Percentiles rank a stretch among this genome's conserved stretches.
Evolutionary conservation across 2,329 filamentous ascomycete species (phyloP).

Genomic region (Aspergillaceae sp.): DNA sequence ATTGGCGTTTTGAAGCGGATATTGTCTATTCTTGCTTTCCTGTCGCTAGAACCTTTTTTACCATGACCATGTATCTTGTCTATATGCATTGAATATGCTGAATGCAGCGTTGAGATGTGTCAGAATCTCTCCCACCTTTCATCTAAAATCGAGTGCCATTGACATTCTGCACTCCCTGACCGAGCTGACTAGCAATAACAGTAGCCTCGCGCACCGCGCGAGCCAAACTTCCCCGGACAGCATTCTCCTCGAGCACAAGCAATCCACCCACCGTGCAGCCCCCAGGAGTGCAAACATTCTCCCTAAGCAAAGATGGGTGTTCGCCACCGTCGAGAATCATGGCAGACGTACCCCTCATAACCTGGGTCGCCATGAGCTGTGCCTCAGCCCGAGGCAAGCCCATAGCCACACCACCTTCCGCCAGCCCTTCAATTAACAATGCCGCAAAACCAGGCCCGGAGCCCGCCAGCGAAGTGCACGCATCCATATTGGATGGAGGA

Average conservation of each 20-base stretch:
- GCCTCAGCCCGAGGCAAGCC: constrained; percentile 52
- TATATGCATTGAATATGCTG: not conserved
- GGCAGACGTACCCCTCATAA: constrained; percentile 49
- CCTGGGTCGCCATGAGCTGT: constrained; percentile 54
- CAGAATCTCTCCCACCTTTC: no score
- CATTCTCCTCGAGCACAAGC: constrained; percentile 50
- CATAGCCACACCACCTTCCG: constrained; percentile 56
- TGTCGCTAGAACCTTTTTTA: not conserved
- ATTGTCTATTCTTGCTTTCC: not conserved
- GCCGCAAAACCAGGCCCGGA: constrained; percentile 53
- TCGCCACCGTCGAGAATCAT: constrained; percentile 48
- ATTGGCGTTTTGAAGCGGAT: no score
- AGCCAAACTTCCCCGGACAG: constrained; percentile 46
- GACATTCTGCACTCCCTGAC: not conserved
- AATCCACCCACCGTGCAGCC: constrained; percentile 56
- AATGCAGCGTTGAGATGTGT: not conserved
- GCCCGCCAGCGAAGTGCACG: constrained; percentile 50
- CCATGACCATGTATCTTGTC: not conserved
- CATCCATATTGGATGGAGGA: constrained; percentile 46
- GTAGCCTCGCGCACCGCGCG: constrained; percentile 29
- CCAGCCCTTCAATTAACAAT: constrained; percentile 51
- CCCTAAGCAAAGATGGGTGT: constrained; percentile 52
- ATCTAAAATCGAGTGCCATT: not conserved
- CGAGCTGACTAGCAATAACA: not conserved
- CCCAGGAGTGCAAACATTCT: constrained; percentile 54